Percentiles rank a stretch among this genome's conserved stretches.
These are phyloP conservation scores for Phylloboletellus chloephorus DNA, from an alignment of 1,284 basidiomycete genomes.

Conservation along the genomic window DNA sequence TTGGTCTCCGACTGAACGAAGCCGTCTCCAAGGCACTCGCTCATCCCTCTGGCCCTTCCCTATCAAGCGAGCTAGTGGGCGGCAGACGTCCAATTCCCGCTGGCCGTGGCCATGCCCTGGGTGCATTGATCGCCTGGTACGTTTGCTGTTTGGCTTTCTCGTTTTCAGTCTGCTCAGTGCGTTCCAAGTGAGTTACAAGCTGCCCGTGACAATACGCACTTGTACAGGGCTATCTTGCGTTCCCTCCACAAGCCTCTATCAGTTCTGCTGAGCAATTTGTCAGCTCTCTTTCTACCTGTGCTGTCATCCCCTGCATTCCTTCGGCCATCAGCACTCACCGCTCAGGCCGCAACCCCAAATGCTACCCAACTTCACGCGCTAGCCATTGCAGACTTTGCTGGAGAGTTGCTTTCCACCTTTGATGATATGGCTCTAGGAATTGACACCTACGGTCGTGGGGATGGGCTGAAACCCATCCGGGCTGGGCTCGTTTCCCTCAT, in stretches of 20 bases:
- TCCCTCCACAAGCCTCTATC: slow-evolving; percentile 70
- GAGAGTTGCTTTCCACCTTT: slow-evolving; percentile 64
- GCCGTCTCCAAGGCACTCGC: slow-evolving; percentile 71
- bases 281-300: slow-evolving; percentile 57
- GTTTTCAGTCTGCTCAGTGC: slow-evolving; percentile 7
- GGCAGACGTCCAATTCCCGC: slow-evolving; percentile 65
- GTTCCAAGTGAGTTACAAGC: slow-evolving; percentile 60
- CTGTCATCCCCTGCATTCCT: slow-evolving; percentile 60
- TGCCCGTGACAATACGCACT: slow-evolving; percentile 53
- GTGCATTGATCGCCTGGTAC: slow-evolving; percentile 62
- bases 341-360: slow-evolving; percentile 49
- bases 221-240: slow-evolving; percentile 65
- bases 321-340: slow-evolving; percentile 44
- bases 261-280: slow-evolving; percentile 65
- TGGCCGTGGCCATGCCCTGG: slow-evolving; percentile 62
- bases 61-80: slow-evolving; percentile 45
- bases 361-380: slow-evolving; percentile 68
- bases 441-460: slow-evolving; percentile 55
- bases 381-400: slow-evolving; percentile 59
- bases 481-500: slow-evolving; percentile 64
- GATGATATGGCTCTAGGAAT: slow-evolving; percentile 57
- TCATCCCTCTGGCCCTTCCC: slow-evolving; percentile 51
- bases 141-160: slow-evolving; percentile 28
- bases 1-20: slow-evolving; percentile 71
- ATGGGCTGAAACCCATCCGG: slow-evolving; percentile 59